phyloP scores from a whole-genome alignment of 2,329 filamentous ascomycete genomes.

The Apiospora saccharicola region DNA sequence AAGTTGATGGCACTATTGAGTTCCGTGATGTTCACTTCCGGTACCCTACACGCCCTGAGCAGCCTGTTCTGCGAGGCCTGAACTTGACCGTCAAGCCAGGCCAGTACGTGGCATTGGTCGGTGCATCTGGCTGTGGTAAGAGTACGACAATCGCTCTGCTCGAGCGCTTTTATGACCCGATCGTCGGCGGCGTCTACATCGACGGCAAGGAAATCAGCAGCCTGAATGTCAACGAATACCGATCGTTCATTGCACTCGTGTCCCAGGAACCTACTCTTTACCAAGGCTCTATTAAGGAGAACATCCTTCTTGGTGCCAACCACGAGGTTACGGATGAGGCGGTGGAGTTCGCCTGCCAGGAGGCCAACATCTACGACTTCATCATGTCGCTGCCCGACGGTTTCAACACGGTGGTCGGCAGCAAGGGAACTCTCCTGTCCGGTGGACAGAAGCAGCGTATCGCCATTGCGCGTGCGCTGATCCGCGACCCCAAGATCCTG shows the following conservation, averaged over 20 bases:
- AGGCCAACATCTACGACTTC: conserved; percentile 93
- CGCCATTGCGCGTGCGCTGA: conserved; percentile 88
- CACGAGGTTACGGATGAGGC: conserved; percentile 74
- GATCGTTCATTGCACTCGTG: conserved; percentile 83
- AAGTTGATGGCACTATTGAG: conserved; percentile 80
- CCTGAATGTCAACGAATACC: conserved; percentile 87
- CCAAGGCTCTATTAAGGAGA: conserved; percentile 89
- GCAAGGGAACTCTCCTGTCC: conserved; percentile 83
- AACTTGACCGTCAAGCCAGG: conserved; percentile 77
- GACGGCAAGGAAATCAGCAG: conserved; percentile 83
- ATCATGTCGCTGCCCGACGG: conserved; percentile 86
- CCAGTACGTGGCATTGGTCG: conserved; percentile 88
- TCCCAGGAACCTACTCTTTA: conserved; percentile 95
- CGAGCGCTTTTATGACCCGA: conserved; percentile 93
- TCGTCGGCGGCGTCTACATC: conserved; percentile 79
- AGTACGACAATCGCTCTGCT: conserved; percentile 90
- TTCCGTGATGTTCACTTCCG: conserved; percentile 94
- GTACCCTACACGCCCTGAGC: conserved; percentile 89
- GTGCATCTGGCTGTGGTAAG: conserved; percentile 94
- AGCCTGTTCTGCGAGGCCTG: conserved; percentile 88
- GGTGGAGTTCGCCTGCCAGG: conserved; percentile 81
- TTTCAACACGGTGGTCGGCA: conserved; percentile 85
- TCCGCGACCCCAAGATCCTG: conserved; percentile 89
- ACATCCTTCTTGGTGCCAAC: conserved; percentile 81
- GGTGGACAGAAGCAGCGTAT: conserved; percentile 96